phyloP scores from a whole-genome alignment of 306 rosid genomes.

The Prunus salicina region DNA sequence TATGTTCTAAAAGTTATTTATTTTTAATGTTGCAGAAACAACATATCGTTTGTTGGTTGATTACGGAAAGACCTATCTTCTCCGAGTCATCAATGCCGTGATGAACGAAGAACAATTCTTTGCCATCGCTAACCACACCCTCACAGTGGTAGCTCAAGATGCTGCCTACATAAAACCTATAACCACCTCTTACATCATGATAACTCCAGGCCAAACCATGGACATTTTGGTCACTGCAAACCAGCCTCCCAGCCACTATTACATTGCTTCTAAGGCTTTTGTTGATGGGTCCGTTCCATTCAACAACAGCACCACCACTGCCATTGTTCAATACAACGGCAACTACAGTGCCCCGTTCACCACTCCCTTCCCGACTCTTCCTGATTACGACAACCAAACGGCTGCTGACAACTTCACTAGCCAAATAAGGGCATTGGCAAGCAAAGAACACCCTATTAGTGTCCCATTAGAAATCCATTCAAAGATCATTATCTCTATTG shows the following conservation, averaged over 20 bases:
- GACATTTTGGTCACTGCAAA: constrained; percentile 40
- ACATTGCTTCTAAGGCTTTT: constrained; percentile 31
- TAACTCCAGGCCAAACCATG: constrained; percentile 52
- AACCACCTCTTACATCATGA: constrained; percentile 30
- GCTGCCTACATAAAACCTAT: constrained; percentile 39
- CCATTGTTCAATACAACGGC: constrained; percentile 29
- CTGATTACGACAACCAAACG: background rate
- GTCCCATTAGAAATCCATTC: constrained; percentile 25
- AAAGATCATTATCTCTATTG: constrained; percentile 21
- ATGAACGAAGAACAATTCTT: constrained; percentile 46
- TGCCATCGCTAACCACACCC: constrained; percentile 34
- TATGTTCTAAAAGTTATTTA: too few species aligned
- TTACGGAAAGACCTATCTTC: constrained; percentile 36
- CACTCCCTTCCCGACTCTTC: constrained; percentile 24
- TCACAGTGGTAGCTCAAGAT: constrained; percentile 35
- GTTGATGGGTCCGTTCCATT: background rate
- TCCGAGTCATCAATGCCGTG: constrained; percentile 21
- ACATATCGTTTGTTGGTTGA: constrained; percentile 19
- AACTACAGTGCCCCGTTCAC: constrained; percentile 10
- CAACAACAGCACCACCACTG: constrained; percentile 20
- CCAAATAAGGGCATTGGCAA: constrained; percentile 29
- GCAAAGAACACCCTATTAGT: constrained; percentile 20
- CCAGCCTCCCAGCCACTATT: constrained; percentile 19
- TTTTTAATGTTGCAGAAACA: constrained; percentile 24
- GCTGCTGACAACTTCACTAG: constrained; percentile 19